Base-by-base conservation (phyloP, 2,329 filamentous ascomycete species). In the Lecanicillium sp. region DNA sequence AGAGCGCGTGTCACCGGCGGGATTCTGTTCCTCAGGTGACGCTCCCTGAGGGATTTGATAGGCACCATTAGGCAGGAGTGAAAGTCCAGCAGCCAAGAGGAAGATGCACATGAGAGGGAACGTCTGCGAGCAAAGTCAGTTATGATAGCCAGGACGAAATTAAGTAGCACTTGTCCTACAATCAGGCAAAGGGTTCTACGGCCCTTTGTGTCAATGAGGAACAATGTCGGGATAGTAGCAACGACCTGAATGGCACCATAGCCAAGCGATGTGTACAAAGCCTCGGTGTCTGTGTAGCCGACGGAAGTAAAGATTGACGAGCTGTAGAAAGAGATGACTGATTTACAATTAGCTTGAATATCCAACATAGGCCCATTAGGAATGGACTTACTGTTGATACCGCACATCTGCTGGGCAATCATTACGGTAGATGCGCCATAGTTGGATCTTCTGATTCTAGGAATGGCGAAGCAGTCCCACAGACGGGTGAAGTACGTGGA, bases 391-490 rank as follows among this genome's bases (percentile, higher is more conserved):
- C 47, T 52, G 42, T 52, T 52, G 31, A 52, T 51, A 3, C 50
- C 48, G 50, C 74, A 79, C 68, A 80, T 77, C 57, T 83, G 78
- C 56, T 83, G 79, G 0, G 76, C 78, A 52, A 83, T 73, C 85
- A 92, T 92, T 47, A 90, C 84, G 1, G 78, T 79, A 42, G 79
- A 83, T 2, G 84, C 83, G 20, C 84, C 85, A 33, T 83, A 72
- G 17, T 79, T 88, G 2, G 86, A 85, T 27, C 80, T 70, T 28
- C 80, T 68, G n/a, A 83, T 68, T 38, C 82, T 68, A 2, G 81
- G 77, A 29, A 85, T 70, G 16, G 76, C 75, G 52, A 85, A 81
- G 3, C 79, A 64, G 50, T 85, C 73, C 37, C 67, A 51, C 41
- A 60, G 27, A 36, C 57, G 57, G 17, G 47, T 35, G 33, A 60